phyloP scores from a whole-genome alignment of 345 rosid genomes.

The Erodium maritimum region DNA sequence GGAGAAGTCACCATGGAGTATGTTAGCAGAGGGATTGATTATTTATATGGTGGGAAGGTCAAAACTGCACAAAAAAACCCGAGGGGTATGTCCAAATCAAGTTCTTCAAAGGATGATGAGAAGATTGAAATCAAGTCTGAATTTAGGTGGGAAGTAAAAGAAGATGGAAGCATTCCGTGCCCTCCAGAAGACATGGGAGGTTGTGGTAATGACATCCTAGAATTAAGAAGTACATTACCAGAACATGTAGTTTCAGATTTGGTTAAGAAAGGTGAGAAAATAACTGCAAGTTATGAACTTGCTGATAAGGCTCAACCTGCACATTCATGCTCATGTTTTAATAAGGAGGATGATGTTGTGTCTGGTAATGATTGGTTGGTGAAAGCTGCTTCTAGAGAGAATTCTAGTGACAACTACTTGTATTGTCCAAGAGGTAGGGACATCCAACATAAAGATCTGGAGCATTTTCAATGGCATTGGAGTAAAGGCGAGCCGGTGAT shows the following conservation, averaged over 20 bases:
- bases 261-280: constrained; percentile 27
- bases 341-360: constrained; percentile 22
- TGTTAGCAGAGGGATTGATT: constrained; percentile 13
- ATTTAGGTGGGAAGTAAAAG: constrained; percentile 38
- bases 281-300: constrained; percentile 7
- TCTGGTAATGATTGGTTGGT: constrained; percentile 12
- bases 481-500: constrained; percentile 62
- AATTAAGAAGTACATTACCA: constrained; percentile 29
- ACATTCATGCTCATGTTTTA: constrained; percentile 35
- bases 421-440: constrained; percentile 43
- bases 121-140: not conserved
- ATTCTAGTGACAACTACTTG: constrained; percentile 42
- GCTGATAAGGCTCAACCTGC: constrained; percentile 5
- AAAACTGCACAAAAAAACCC: not conserved
- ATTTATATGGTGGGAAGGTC: constrained; percentile 32
- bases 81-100: not conserved
- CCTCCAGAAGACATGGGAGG: constrained; percentile 32
- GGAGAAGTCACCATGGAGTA: constrained; percentile 18
- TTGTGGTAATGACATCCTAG: constrained; percentile 33
- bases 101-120: constrained; percentile 24
- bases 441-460: constrained; percentile 23
- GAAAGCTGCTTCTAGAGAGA: constrained; percentile 51
- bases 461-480: constrained; percentile 79
- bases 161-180: constrained; percentile 43
- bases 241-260: constrained; percentile 25